Conservation (phyloP, 768 basidiomycete species). For the Termitomyces sp. region DNA sequence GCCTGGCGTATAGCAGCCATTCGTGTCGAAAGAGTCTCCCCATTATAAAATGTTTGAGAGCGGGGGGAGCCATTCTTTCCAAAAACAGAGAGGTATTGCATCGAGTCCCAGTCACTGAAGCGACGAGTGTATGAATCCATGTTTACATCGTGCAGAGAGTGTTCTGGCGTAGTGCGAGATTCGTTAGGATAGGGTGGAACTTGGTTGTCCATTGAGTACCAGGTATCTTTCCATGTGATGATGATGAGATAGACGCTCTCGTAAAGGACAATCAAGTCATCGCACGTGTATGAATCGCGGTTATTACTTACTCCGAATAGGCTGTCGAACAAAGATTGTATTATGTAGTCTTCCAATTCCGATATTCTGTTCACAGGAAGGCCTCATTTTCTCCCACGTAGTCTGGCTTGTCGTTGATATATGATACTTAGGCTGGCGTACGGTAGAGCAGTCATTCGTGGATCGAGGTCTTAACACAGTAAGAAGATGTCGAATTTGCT, state of each 20-base stretch:
- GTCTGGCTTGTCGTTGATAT: no score
- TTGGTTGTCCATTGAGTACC: background rate
- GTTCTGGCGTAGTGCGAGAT: background rate
- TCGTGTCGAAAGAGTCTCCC: constrained; percentile 5
- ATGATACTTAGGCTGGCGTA: no score
- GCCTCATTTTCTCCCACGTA: no score
- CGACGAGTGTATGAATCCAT: constrained; percentile 1
- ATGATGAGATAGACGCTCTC: background rate
- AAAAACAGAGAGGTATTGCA: constrained; percentile 10
- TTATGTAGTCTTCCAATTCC: no score
- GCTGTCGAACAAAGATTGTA: background rate
- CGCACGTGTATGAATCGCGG: background rate
- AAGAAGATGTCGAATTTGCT: no score
- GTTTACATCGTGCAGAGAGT: background rate
- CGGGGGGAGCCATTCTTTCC: constrained; percentile 5
- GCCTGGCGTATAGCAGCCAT: constrained; percentile 12
- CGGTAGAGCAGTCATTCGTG: no score
- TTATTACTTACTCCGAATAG: background rate
- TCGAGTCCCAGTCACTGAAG: constrained; percentile 11
- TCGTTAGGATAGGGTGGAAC: background rate
- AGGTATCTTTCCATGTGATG: no score
- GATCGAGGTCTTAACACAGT: no score
- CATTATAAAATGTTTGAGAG: constrained; percentile 14
- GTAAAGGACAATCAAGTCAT: background rate
- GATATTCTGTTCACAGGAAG: no score